Base-by-base conservation (phyloP, 352 stramenopile species). In the Phytophthora tubulina region DNA sequence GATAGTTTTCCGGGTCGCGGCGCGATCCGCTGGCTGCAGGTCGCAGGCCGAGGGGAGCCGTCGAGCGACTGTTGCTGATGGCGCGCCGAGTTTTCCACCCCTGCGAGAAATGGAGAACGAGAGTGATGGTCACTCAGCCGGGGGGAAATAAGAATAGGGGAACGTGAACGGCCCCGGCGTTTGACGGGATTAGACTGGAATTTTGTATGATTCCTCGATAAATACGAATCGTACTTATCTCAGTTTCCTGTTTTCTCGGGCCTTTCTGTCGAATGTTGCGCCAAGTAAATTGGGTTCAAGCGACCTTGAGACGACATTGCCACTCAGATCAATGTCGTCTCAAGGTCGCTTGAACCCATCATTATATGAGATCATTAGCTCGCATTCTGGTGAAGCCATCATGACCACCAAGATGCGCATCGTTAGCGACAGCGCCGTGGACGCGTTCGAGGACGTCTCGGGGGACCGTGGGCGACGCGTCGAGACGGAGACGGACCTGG, bases 391-490 rank as follows among this genome's bases (percentile, higher is more conserved):
- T 15, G 21, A 17, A 52, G 39, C 33, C 49, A 54, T 54, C 33
- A 68, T 56, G 57, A 14, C 17, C 42, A 48, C n/a, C 48, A 74
- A 74, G 49, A 73, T 73, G 67, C 67, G 54, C 27, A 54, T 76
- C 17, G 56, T 76, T 3, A 63, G 33, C 17, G 50, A 56, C 32
- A 8, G 15, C 39, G 36, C 39, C 5, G 60, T 39, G 33, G 21
- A 17, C 56, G 9, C 30, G 17, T 32, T 42, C n/a, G 32, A 27
- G 15, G 67, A 79, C 52, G 67, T 51, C 35, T 42, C 71, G 8
- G 81, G 80, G 30, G 81, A 91, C 73, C 73, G 71, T 33, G 67
- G 70, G 0, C 76, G 85, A 14, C 64, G 74, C 50, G 67, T 88
- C 6, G 75, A 81, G 46, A 64, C 80, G 2, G 9, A 59, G 2